Evolutionary conservation across 2,329 filamentous ascomycete genomes (phyloP).

Genomic region (Colletotrichum tabaci): DNA sequence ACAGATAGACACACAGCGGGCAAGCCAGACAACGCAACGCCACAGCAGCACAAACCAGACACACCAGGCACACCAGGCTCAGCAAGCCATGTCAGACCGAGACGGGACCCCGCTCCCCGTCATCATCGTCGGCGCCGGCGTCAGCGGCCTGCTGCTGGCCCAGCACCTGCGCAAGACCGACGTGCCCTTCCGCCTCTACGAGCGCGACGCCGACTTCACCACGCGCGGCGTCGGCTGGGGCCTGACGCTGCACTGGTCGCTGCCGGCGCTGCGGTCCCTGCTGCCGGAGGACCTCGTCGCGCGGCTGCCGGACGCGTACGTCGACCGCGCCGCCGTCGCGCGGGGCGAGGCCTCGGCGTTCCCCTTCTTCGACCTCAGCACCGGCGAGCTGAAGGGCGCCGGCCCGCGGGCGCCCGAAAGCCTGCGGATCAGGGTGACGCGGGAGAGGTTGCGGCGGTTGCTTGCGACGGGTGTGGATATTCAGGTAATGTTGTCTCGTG

Average conservation of each 20-base stretch:
- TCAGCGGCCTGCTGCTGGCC: conserved; percentile 56
- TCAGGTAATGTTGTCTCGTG: conserved; percentile 30
- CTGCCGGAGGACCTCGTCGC: conserved; percentile 63
- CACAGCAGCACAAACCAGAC: neutral
- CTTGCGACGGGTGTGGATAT: conserved; percentile 63
- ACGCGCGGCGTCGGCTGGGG: conserved; percentile 72
- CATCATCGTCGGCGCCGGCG: conserved; percentile 56
- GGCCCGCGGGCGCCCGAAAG: conserved; percentile 61
- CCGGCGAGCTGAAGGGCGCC: conserved; percentile 57
- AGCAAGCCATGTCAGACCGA: conserved; percentile 11
- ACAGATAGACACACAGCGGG: neutral
- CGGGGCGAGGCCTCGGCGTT: conserved; percentile 64
- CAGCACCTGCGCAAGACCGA: conserved; percentile 51
- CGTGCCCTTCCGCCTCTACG: conserved; percentile 65
- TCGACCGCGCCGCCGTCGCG: conserved; percentile 66
- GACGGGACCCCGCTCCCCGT: conserved; percentile 44
- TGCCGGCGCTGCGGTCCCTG: conserved; percentile 65
- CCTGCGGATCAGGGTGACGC: conserved; percentile 62
- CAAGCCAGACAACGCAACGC: conserved; percentile 1
- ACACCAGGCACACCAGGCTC: neutral
- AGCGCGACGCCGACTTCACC: conserved; percentile 64
- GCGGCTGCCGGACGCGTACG: conserved; percentile 65
- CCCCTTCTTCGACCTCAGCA: conserved; percentile 70
- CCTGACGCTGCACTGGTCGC: conserved; percentile 74
- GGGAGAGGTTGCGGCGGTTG: conserved; percentile 62